Conservation (phyloP, 805 yeast genomes). For the Ogataea nakhonphanomensis region DNA sequence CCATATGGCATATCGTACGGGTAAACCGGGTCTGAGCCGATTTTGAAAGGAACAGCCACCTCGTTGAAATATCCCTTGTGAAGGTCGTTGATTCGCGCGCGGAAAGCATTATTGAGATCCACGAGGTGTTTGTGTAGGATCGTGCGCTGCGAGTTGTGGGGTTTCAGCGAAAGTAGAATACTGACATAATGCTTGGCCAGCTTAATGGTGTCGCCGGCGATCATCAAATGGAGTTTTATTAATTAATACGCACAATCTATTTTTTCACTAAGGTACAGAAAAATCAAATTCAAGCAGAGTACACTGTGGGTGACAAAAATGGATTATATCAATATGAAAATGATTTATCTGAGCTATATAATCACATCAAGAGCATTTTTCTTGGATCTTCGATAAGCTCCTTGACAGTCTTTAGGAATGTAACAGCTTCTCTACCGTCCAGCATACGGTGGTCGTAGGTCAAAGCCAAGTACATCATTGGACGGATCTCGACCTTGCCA, state of each 20-base stretch:
- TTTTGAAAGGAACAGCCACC: constrained; percentile 18
- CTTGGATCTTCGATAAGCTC: constrained; percentile 98
- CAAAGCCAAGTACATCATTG: constrained; percentile 99
- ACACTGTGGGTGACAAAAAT: background rate
- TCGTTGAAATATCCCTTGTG: constrained; percentile 22
- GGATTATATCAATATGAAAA: background rate
- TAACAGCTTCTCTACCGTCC: constrained; percentile 98
- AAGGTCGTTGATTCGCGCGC: constrained; percentile 18
- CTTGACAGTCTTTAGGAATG: constrained; percentile 91
- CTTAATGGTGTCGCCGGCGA: constrained; percentile 2
- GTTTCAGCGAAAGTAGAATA: constrained; percentile 18
- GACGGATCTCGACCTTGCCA: constrained; percentile 94
- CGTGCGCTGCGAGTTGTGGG: constrained; percentile 11
- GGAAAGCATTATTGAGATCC: constrained; percentile 16
- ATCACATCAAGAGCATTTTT: constrained; percentile 74
- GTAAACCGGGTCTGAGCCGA: constrained; percentile 8
- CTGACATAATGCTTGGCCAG: constrained; percentile 11
- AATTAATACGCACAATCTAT: background rate
- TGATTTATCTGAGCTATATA: constrained; percentile 1
- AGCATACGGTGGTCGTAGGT: constrained; percentile 97
- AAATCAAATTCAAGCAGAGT: background rate
- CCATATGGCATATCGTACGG: constrained; percentile 26
- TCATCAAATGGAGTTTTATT: background rate
- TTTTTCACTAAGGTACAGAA: background rate
- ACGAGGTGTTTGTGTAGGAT: constrained; percentile 15